Evolutionary conservation across 2,329 filamentous ascomycete genomes (phyloP).

Genomic region (Ophiocordyceps camponoti-saundersi): DNA sequence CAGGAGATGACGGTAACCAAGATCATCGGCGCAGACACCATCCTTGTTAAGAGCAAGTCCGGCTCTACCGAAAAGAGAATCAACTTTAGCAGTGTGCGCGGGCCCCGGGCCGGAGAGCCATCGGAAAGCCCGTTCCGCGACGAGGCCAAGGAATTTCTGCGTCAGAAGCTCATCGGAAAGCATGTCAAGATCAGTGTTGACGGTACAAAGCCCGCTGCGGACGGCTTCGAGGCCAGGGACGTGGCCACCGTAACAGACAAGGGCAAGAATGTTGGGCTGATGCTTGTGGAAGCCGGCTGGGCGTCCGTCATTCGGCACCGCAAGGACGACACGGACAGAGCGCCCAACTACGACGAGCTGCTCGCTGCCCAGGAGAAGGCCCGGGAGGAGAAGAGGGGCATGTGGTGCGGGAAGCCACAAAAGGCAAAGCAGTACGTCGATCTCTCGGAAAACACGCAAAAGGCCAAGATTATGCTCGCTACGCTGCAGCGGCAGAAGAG

Average conservation of each 20-base stretch:
- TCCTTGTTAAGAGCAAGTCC: slow-evolving; percentile 71
- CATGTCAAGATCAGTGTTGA: slow-evolving; percentile 81
- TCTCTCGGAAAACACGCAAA: slow-evolving; percentile 82
- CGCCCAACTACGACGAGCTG: slow-evolving; percentile 83
- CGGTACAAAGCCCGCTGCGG: slow-evolving; percentile 74
- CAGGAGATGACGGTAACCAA: slow-evolving; percentile 72
- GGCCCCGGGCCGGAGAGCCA: slow-evolving; percentile 76
- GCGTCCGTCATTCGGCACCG: slow-evolving; percentile 88
- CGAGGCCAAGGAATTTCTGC: slow-evolving; percentile 89
- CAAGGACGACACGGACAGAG: slow-evolving; percentile 85
- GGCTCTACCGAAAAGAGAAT: slow-evolving; percentile 73
- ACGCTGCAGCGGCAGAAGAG: slow-evolving; percentile 81
- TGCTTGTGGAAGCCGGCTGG: slow-evolving; percentile 83
- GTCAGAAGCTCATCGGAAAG: slow-evolving; percentile 91
- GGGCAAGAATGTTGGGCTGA: slow-evolving; percentile 72
- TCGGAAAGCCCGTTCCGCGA: slow-evolving; percentile 78
- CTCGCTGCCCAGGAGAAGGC: slow-evolving; percentile 66
- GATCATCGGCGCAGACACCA: slow-evolving; percentile 74
- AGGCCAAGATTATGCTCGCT: slow-evolving; percentile 85
- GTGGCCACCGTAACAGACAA: slow-evolving; percentile 76
- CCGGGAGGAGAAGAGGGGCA: slow-evolving; percentile 77
- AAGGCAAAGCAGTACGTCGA: slow-evolving; percentile 73
- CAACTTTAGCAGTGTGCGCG: slow-evolving; percentile 81
- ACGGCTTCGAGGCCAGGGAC: slow-evolving; percentile 86
- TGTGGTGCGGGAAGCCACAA: slow-evolving; percentile 83